Conservation (phyloP, 306 rosid genomes). For the Lathyrus tuberosus region DNA sequence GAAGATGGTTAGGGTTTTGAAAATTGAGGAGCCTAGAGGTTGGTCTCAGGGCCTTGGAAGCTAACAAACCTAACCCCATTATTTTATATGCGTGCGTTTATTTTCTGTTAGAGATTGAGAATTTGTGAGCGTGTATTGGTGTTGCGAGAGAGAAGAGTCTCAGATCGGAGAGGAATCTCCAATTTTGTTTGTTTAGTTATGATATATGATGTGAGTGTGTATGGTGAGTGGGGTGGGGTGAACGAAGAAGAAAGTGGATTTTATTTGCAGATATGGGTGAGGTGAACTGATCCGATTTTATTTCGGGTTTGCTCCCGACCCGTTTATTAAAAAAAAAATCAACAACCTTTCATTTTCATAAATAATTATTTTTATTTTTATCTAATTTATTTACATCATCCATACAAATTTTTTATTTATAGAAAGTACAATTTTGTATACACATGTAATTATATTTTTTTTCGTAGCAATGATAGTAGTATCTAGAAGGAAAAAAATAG, state of each 20-base stretch:
- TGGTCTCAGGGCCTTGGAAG: conserved; percentile 71
- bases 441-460: no score
- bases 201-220: not conserved
- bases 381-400: no score
- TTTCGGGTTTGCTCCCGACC: conserved; percentile 4
- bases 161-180: conserved; percentile 40
- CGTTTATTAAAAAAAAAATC: no score
- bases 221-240: not conserved
- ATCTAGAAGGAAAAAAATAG: no score
- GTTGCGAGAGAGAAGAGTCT: not conserved
- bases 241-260: conserved; percentile 17
- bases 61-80: conserved; percentile 91
- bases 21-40: conserved; percentile 61
- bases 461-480: no score
- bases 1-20: conserved; percentile 45
- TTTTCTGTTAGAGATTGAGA: not conserved
- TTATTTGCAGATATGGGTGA: not conserved
- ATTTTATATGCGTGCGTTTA: not conserved
- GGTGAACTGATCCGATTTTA: not conserved
- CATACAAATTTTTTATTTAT: no score
- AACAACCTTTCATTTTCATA: no score
- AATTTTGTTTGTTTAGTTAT: not conserved
- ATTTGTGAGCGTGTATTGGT: not conserved
- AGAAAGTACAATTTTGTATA: no score
- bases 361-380: no score